Evolutionary conservation across 208 protist species (phyloP).

Genomic region (Leishmania braziliensis): DNA sequence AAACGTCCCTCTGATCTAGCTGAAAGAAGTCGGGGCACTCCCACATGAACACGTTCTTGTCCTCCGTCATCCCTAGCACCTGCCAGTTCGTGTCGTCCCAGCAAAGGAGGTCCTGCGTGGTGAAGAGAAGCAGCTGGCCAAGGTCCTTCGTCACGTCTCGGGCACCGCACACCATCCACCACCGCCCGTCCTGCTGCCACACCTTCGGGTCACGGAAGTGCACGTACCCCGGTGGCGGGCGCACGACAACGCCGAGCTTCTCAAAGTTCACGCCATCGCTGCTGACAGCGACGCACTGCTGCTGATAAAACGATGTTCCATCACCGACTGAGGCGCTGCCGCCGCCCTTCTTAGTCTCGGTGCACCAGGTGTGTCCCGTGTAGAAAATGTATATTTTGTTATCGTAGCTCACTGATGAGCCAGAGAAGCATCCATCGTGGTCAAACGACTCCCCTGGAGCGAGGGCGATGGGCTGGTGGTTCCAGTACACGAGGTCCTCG

Average conservation of each 20-base stretch:
- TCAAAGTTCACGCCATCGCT: constrained; percentile 40
- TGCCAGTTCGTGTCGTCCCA: constrained; percentile 37
- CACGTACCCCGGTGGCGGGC: constrained; percentile 34
- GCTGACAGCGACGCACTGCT: constrained; percentile 61
- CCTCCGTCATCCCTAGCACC: constrained; percentile 23
- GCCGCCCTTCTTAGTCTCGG: constrained; percentile 14
- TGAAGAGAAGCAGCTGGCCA: constrained; percentile 41
- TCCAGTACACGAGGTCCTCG: constrained; percentile 49
- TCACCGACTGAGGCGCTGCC: neutral
- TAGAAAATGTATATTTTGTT: constrained; percentile 55
- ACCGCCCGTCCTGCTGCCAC: constrained; percentile 36
- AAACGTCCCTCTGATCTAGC: neutral
- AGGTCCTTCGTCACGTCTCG: constrained; percentile 33
- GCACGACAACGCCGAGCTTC: constrained; percentile 35
- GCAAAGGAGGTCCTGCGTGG: constrained; percentile 16
- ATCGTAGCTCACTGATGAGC: constrained; percentile 40
- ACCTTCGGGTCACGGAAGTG: constrained; percentile 54
- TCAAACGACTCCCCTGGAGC: constrained; percentile 41
- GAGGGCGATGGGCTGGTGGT: constrained; percentile 43
- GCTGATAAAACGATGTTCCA: constrained; percentile 16
- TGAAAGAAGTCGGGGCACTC: constrained; percentile 44
- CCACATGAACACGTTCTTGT: constrained; percentile 58
- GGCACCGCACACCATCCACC: constrained; percentile 47
- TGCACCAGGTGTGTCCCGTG: constrained; percentile 47
- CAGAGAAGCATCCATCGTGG: constrained; percentile 62